Percentiles rank a stretch among this genome's conserved stretches.
phyloP scores from a whole-genome alignment of 257 asterid species.

The Vinca minor region DNA sequence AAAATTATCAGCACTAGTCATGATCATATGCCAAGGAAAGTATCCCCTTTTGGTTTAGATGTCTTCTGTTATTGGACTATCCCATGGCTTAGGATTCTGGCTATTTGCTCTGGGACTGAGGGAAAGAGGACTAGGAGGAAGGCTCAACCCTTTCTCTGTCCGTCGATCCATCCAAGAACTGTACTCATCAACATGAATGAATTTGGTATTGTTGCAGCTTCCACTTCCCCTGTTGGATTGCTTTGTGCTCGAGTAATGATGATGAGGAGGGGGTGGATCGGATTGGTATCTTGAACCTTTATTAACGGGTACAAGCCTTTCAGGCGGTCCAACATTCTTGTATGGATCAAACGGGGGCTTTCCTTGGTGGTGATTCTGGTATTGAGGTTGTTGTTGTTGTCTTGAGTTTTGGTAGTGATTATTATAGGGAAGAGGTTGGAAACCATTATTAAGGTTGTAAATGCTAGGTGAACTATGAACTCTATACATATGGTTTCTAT shows the following conservation, averaged over 20 bases:
- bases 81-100: constrained; percentile 24
- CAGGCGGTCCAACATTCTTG: constrained; percentile 29
- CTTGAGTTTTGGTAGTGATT: constrained; percentile 19
- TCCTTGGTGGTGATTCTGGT: constrained; percentile 24
- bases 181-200: constrained; percentile 30
- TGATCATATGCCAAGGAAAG: neutral
- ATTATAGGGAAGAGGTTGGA: constrained; percentile 22
- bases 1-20: no score
- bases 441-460: constrained; percentile 27
- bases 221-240: constrained; percentile 32
- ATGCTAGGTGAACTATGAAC: constrained; percentile 68
- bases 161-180: constrained; percentile 30
- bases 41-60: constrained; percentile 10
- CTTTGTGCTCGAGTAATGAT: constrained; percentile 21
- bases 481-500: constrained; percentile 40
- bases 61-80: constrained; percentile 20
- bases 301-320: constrained; percentile 34
- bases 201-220: constrained; percentile 25
- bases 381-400: constrained; percentile 10
- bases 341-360: constrained; percentile 36
- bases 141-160: constrained; percentile 21
- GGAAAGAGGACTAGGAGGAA: constrained; percentile 24
- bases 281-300: constrained; percentile 42
- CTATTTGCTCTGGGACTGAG: constrained; percentile 25
- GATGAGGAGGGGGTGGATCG: constrained; percentile 27